phyloP scores from a whole-genome alignment of 495 filamentous ascomycete genomes.

The Penicillium paradoxum region DNA sequence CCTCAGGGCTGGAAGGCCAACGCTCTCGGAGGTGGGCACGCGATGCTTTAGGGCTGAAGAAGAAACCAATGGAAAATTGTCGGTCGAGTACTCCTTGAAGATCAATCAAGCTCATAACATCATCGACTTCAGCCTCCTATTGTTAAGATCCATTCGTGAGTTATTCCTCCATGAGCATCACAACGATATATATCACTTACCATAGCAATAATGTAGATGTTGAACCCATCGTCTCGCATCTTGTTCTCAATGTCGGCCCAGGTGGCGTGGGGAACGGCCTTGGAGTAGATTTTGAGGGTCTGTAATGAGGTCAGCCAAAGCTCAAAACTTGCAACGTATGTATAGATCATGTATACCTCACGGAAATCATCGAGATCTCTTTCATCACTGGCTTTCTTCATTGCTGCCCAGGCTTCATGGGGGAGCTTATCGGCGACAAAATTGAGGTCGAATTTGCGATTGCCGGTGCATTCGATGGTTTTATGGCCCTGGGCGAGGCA shows the following conservation, averaged over 20 bases:
- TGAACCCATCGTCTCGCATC: constrained; percentile 60
- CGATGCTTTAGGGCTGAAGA: constrained; percentile 56
- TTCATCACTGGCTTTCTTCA: constrained; percentile 58
- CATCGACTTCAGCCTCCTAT: constrained; percentile 51
- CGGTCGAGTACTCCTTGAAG: constrained; percentile 75
- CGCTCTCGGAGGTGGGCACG: constrained; percentile 54
- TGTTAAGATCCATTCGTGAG: not conserved
- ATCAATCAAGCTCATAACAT: constrained; percentile 71
- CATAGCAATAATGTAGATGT: constrained; percentile 69
- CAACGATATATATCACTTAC: constrained; percentile 24
- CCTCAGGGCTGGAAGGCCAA: constrained; percentile 61
- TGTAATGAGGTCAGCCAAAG: constrained; percentile 24
- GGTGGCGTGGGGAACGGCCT: constrained; percentile 60
- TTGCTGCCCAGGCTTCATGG: constrained; percentile 65
- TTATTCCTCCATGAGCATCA: not conserved
- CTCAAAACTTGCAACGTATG: not conserved
- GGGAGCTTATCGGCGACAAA: constrained; percentile 52
- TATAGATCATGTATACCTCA: constrained; percentile 41
- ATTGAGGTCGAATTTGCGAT: constrained; percentile 62
- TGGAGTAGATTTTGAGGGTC: constrained; percentile 67
- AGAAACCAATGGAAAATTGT: constrained; percentile 69
- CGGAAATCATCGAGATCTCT: constrained; percentile 72
- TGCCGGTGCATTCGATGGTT: constrained; percentile 59
- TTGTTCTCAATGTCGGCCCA: constrained; percentile 68
- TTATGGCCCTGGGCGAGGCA: constrained; percentile 68